phyloP scores from a whole-genome alignment of 192 early-diverging fungal species.

The Entomortierella lignicola region DNA sequence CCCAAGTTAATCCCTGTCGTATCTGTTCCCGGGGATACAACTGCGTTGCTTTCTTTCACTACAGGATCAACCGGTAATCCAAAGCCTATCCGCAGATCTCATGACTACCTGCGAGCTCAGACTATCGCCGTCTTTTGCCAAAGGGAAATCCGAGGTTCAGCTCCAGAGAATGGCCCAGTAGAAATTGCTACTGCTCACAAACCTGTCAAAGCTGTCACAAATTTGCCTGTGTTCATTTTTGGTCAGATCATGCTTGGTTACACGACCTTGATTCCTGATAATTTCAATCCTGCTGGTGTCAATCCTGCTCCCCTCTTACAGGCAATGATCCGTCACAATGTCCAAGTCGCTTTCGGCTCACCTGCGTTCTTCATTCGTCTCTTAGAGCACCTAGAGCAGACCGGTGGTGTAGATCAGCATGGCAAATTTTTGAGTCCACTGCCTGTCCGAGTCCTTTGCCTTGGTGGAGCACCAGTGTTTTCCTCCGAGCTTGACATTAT shows the following conservation, averaged over 20 bases:
- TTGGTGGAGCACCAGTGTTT: constrained; percentile 50
- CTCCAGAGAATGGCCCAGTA: not conserved
- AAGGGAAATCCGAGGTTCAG: constrained; percentile 33
- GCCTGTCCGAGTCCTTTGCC: constrained; percentile 40
- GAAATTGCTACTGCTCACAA: constrained; percentile 18
- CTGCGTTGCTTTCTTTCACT: constrained; percentile 49
- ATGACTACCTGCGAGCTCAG: constrained; percentile 50
- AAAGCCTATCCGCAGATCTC: constrained; percentile 49
- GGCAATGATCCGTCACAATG: constrained; percentile 53
- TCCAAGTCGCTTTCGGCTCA: constrained; percentile 50
- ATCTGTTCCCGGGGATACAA: constrained; percentile 38
- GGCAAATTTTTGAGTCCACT: constrained; percentile 43
- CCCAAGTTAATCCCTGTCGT: constrained; percentile 34
- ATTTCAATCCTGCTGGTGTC: constrained; percentile 48
- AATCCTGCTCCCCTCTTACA: constrained; percentile 39
- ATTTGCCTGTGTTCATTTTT: constrained; percentile 50
- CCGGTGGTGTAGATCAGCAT: constrained; percentile 32
- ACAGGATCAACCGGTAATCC: constrained; percentile 54
- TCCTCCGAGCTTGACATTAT: constrained; percentile 50
- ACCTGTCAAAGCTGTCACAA: constrained; percentile 45
- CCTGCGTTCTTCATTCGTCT: constrained; percentile 46
- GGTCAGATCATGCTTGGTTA: constrained; percentile 53
- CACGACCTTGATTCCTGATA: constrained; percentile 48
- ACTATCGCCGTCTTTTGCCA: constrained; percentile 51
- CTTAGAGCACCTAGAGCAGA: constrained; percentile 38